Conservation (phyloP, 2,329 filamentous ascomycete genomes). For the Colletotrichum phormii region DNA sequence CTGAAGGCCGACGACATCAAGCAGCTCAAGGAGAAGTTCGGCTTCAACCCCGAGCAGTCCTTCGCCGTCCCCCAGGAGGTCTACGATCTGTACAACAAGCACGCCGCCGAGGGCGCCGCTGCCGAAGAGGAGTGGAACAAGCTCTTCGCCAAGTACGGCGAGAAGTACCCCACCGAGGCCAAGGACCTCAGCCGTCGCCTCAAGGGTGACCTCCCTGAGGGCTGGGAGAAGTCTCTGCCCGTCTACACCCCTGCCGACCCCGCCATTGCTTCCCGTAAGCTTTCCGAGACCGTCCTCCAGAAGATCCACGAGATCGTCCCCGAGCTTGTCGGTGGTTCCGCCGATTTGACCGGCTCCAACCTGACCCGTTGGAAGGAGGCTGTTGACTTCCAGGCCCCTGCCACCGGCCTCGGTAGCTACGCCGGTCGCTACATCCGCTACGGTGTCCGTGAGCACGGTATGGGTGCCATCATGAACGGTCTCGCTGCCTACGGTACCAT, state of each 20-base stretch:
- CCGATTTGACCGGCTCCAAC: constrained; percentile 98
- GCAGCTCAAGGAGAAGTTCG: constrained; percentile 94
- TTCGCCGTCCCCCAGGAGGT: constrained; percentile 96
- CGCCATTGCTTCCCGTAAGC: constrained; percentile 92
- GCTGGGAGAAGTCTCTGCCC: constrained; percentile 95
- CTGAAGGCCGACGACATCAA: constrained; percentile 95
- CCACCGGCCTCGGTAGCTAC: constrained; percentile 88
- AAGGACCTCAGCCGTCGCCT: constrained; percentile 86
- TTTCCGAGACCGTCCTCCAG: constrained; percentile 92
- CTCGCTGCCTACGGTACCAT: constrained; percentile 94
- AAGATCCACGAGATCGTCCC: constrained; percentile 87
- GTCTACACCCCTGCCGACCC: constrained; percentile 88
- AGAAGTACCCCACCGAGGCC: constrained; percentile 81
- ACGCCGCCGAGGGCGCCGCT: constrained; percentile 86
- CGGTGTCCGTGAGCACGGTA: constrained; percentile 91
- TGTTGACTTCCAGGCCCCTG: constrained; percentile 95
- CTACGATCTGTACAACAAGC: constrained; percentile 90
- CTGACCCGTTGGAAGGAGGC: constrained; percentile 98
- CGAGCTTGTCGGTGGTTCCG: constrained; percentile 94
- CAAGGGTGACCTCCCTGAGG: constrained; percentile 86
- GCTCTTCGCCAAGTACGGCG: constrained; percentile 86
- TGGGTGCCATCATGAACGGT: constrained; percentile 96
- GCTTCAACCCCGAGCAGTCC: constrained; percentile 93
- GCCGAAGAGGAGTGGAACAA: constrained; percentile 96
- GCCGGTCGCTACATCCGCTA: constrained; percentile 92